These are phyloP conservation scores for Lonicera japonica DNA, from an alignment of 129 eudicot species.

Conservation along the genomic window DNA sequence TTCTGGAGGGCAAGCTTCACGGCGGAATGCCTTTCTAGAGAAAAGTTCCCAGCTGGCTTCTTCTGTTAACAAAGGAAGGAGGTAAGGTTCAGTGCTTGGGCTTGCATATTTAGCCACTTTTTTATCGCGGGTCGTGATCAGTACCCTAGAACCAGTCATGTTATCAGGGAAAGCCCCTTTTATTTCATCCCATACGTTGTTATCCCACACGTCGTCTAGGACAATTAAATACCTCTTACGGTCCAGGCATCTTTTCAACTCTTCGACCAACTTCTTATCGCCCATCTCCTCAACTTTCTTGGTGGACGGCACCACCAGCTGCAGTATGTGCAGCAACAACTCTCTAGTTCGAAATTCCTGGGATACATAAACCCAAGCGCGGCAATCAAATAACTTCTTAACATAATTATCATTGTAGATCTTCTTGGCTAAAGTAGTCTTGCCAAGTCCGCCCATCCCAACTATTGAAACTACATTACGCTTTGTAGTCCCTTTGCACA, in stretches of 20 bases:
- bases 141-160: constrained; percentile 6
- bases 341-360: not conserved
- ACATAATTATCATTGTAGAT: constrained; percentile 5
- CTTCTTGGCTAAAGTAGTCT: constrained; percentile 23
- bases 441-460: constrained; percentile 25
- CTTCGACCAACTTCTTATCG: constrained; percentile 3
- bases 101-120: constrained; percentile 8
- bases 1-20: constrained; percentile 2
- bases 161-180: constrained; percentile 15
- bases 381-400: not conserved
- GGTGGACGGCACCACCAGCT: no score
- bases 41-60: constrained; percentile 14
- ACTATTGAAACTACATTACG: constrained; percentile 1
- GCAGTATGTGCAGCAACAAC: not conserved
- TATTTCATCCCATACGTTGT: constrained; percentile 10
- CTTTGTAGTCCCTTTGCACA: not conserved
- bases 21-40: constrained; percentile 1
- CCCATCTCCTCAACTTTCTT: not conserved
- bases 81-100: not conserved
- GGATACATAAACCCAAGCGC: constrained; percentile 22
- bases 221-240: constrained; percentile 20
- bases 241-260: constrained; percentile 1
- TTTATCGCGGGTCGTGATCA: constrained; percentile 26
- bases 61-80: not conserved
- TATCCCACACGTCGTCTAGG: constrained; percentile 28